phyloP scores from a whole-genome alignment of 345 rosid species.

The Carallia brachiata region DNA sequence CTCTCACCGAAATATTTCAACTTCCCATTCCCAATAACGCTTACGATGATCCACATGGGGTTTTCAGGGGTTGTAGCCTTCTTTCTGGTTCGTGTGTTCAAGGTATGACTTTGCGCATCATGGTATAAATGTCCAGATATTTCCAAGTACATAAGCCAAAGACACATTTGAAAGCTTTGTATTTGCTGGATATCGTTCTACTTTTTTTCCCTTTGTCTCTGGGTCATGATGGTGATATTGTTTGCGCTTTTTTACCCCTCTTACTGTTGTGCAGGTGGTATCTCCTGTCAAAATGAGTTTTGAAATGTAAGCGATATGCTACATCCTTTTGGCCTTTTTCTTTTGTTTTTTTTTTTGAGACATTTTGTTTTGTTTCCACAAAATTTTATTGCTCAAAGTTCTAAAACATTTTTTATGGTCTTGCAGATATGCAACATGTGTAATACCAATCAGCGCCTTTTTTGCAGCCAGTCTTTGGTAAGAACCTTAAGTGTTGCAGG shows the following conservation, averaged over 20 bases:
- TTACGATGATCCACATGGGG: slow-evolving; percentile 96
- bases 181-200: not conserved
- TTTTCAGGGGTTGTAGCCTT: slow-evolving; percentile 77
- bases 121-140: too few species aligned
- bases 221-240: not conserved
- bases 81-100: slow-evolving; percentile 84
- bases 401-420: slow-evolving; percentile 4
- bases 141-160: not conserved
- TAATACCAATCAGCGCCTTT: slow-evolving; percentile 91
- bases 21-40: slow-evolving; percentile 85
- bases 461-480: slow-evolving; percentile 99
- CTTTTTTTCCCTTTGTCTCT: not conserved
- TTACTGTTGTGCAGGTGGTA: slow-evolving; percentile 60
- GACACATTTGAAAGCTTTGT: slow-evolving; percentile 1
- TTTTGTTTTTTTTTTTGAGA: slow-evolving; percentile 2
- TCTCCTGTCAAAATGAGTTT: slow-evolving; percentile 94
- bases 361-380: not conserved
- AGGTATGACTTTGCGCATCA: slow-evolving; percentile 48
- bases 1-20: slow-evolving; percentile 89
- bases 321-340: not conserved
- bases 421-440: slow-evolving; percentile 87
- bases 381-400: too few species aligned
- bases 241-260: not conserved
- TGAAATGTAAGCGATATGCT: slow-evolving; percentile 62
- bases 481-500: slow-evolving; percentile 16